phyloP scores from a whole-genome alignment of 345 rosid genomes.

The Aquilaria yunnanensis region DNA sequence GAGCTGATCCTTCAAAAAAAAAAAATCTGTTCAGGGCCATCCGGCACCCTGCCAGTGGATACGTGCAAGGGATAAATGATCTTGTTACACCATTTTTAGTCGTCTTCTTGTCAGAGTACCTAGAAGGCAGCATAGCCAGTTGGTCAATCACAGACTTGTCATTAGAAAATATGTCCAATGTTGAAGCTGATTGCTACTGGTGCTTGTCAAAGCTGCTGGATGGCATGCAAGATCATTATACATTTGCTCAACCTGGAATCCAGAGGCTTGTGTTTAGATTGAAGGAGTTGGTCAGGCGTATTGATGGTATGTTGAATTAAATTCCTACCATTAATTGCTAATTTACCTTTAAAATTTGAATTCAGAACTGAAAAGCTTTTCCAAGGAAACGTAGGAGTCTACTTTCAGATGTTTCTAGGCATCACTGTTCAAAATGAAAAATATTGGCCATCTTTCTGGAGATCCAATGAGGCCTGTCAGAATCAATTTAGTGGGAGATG shows the following conservation, averaged over 20 bases:
- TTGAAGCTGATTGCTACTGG: slow-evolving; percentile 99
- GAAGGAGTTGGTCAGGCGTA: slow-evolving; percentile 90
- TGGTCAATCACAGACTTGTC: slow-evolving; percentile 77
- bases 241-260: slow-evolving; percentile 99
- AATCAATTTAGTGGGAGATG: too few species aligned
- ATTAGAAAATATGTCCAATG: slow-evolving; percentile 51
- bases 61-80: slow-evolving; percentile 98
- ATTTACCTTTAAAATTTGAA: too few species aligned
- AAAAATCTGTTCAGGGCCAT: slow-evolving; percentile 71
- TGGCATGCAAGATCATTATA: slow-evolving; percentile 99
- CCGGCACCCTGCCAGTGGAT: slow-evolving; percentile 98
- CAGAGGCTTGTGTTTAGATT: slow-evolving; percentile 98
- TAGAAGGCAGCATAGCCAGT: slow-evolving; percentile 66
- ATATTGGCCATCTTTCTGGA: too few species aligned
- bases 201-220: slow-evolving; percentile 93
- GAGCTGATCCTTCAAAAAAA: neutral
- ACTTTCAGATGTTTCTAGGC: too few species aligned
- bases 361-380: too few species aligned
- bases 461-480: too few species aligned
- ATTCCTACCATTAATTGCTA: too few species aligned
- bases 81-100: slow-evolving; percentile 96
- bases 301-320: slow-evolving; percentile 55
- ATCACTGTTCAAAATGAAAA: too few species aligned
- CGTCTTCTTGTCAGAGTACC: slow-evolving; percentile 85
- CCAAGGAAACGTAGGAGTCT: too few species aligned